Conservation (phyloP, 352 stramenopile genomes). For the Globisporangium cederbergense region DNA sequence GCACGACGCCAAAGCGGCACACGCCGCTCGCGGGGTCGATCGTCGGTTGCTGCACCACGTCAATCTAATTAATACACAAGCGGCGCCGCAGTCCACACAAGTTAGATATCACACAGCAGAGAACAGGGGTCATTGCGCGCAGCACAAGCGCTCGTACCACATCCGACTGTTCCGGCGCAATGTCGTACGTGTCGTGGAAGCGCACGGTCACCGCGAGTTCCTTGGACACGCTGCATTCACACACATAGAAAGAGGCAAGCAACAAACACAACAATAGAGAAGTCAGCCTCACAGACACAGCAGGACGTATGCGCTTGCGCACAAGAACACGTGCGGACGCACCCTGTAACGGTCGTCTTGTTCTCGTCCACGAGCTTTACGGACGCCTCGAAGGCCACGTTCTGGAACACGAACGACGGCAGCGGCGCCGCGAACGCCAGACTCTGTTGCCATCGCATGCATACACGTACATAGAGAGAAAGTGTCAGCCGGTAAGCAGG, state of each 20-base stretch:
- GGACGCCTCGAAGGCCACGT: constrained; percentile 47
- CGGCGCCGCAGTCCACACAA: neutral
- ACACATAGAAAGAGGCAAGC: constrained; percentile 1
- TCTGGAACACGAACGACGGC: constrained; percentile 62
- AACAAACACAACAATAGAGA: neutral
- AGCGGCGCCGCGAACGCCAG: constrained; percentile 52
- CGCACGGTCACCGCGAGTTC: constrained; percentile 53
- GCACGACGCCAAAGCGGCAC: constrained; percentile 39
- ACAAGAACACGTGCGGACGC: constrained; percentile 3
- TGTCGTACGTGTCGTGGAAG: constrained; percentile 76
- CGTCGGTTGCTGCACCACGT: constrained; percentile 18
- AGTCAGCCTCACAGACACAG: neutral
- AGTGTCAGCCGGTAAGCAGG: neutral
- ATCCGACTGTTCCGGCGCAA: constrained; percentile 57
- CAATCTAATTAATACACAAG: constrained; percentile 1
- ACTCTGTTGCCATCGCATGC: constrained; percentile 25
- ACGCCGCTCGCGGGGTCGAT: constrained; percentile 40
- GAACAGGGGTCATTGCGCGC: neutral
- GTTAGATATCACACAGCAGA: neutral
- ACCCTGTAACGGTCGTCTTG: constrained; percentile 57
- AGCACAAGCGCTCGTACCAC: constrained; percentile 20
- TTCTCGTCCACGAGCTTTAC: constrained; percentile 65
- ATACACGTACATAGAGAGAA: neutral
- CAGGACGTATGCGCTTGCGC: neutral
- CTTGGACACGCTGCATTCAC: constrained; percentile 28